Evolutionary conservation across 2,329 filamentous ascomycete species (phyloP).

Genomic region (Celoporthe dispersa): DNA sequence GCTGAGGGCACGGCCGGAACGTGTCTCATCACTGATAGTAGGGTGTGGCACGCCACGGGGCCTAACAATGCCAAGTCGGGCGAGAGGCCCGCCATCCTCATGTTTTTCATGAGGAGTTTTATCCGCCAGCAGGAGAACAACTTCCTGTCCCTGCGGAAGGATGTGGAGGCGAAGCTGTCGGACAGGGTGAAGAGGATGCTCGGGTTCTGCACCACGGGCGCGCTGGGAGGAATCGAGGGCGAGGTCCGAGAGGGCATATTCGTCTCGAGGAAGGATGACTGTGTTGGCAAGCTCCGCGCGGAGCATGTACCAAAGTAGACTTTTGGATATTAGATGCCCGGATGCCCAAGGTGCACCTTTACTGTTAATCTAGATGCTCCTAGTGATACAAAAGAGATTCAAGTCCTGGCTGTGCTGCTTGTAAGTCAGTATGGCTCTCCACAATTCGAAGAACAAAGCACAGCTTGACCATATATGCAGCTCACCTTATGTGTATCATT

Average conservation of each 20-base stretch:
- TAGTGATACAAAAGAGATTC: too few relatives aligned
- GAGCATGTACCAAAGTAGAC: conserved; percentile 14
- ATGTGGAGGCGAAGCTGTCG: conserved; percentile 36
- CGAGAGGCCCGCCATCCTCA: conserved; percentile 36
- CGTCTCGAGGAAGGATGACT: conserved; percentile 30
- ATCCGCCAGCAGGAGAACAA: conserved; percentile 40
- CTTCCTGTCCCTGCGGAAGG: conserved; percentile 36
- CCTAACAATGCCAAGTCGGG: conserved; percentile 32
- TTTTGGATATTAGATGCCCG: neutral
- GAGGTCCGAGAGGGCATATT: conserved; percentile 33
- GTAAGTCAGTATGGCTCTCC: too few relatives aligned
- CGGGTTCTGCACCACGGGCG: conserved; percentile 34
- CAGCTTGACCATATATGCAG: too few relatives aligned
- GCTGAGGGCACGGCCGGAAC: conserved; percentile 37
- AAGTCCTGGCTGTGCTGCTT: too few relatives aligned
- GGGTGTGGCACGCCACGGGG: conserved; percentile 39
- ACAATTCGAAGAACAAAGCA: too few relatives aligned
- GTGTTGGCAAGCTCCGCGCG: conserved; percentile 24
- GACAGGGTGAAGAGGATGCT: conserved; percentile 34
- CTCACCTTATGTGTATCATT: too few relatives aligned
- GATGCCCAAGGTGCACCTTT: too few relatives aligned
- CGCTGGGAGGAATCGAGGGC: conserved; percentile 34
- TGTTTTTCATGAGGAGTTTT: conserved; percentile 39
- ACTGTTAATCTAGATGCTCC: too few relatives aligned
- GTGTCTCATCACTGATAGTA: conserved; percentile 36